Base-by-base conservation (phyloP, 345 rosid species). In the Linum tenue region DNA sequence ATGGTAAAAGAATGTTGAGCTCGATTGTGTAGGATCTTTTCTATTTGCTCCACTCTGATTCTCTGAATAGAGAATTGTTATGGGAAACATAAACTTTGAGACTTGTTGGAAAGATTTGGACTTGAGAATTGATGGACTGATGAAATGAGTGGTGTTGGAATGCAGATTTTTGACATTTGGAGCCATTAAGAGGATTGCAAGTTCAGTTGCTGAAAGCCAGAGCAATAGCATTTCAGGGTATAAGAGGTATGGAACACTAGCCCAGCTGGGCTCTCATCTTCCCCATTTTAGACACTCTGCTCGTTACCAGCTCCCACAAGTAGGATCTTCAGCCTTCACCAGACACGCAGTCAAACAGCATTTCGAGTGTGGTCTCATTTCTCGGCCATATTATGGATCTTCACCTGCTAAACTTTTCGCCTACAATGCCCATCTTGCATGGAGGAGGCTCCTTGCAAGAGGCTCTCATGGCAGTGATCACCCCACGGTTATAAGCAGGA, bases 131-230 rank as follows among this genome's bases (percentile, higher is more conserved):
- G 53, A 48, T 48, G 11, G 14, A 48, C 11, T 48, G 53, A 48
- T 48, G 9, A 1, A 48, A 48, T 48, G 53, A 48, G 53, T 22
- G 31, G 22, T 74, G 50, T 70, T 64, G 60, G 63, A 63, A 61
- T 83, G 85, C 86, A 94, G 99, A 55, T 67, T 80, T 80, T 67
- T 94, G 79, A 71, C 69, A 14, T 59, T 76, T 70, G 77, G 73
- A 60, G 76, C 70, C 43, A 43, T 85, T 72, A 77, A 71, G 66
- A 80, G 78, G 75, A 71, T 55, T 67, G 73, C 43, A 2, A 58
- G 59, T 41, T 79, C 80, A 14, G 42, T 85, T 22, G 15, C 75
- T 64, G 55, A 71, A 31, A 75, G 64, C 36, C 80, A 65, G 56
- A 75, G 67, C 35, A 70, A 62, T 10, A 70, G 44, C 41, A 62